Evolutionary conservation across 2,329 filamentous ascomycete genomes (phyloP), one percentile per base, ranked within the genome.

Genomic region (Colletotrichum plurivorum): DNA sequence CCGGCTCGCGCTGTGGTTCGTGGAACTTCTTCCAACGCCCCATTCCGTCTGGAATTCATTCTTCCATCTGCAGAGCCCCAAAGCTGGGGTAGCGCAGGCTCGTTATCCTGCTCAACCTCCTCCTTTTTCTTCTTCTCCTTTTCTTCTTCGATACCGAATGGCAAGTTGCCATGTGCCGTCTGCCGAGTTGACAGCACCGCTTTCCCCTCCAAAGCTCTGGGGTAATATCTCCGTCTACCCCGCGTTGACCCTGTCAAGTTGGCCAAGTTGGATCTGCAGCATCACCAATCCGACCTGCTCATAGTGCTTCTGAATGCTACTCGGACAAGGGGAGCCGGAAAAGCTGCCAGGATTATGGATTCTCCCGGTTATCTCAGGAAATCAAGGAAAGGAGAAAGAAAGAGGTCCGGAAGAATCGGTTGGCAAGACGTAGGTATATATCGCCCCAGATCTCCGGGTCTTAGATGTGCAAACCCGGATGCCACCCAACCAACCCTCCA

Each of bases 1-100:
- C 36, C 64, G 18, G 64, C 59, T 63, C 46, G 64, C 13, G 22
- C 27, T 41, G 49, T 67, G 67, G 62, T 69, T 69, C 62, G 67
- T 69, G 67, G 67, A 69, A 67, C 53, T 31, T 62, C 59, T 62
- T 54, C 31, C 59, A 62, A 53, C 20, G 16, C 49, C 10, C 16
- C 22, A 5, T 52, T 12, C 25, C 6, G 49, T 46, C 49, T 56
- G 15, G 18, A 69, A 41, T 66, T 69, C 49, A 41, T 69, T 69
- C 43, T 55, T 64, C 67, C 67, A 67, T 61, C 62, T 55, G 67
- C 67, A 67, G 67, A 69, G 67, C 67, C 65, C 67, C 67, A 66
- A 45, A 69, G 45, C 59, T 69, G 51, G 67, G 66, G 51, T 52
- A 39, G 22, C 55, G 36, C 9, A 46, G 18, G n/a, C 13, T 18